phyloP scores from a whole-genome alignment of 2,329 filamentous ascomycete species.

The Plenodomus tracheiphilus region DNA sequence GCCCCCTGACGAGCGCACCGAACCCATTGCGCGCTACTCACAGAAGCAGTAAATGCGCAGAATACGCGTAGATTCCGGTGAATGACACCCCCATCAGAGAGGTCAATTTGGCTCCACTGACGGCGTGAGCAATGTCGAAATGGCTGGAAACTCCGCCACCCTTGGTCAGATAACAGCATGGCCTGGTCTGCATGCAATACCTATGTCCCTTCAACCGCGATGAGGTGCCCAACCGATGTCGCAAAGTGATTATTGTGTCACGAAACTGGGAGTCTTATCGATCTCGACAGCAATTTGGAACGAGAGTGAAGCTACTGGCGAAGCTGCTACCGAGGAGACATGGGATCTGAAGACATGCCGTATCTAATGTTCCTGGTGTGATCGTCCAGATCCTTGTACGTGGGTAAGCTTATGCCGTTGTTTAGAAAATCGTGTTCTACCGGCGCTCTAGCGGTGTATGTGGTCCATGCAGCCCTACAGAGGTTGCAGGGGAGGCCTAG shows the following conservation, averaged over 20 bases:
- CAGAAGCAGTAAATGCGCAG: neutral
- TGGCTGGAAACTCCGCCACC: neutral
- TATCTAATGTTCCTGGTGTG: conserved; percentile 1
- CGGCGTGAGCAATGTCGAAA: neutral
- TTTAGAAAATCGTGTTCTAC: conserved; percentile 7
- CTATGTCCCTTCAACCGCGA: neutral
- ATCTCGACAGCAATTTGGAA: too few relatives aligned
- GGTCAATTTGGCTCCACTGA: neutral
- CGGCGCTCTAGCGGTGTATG: conserved; percentile 30
- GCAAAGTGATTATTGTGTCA: neutral
- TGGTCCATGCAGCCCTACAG: conserved; percentile 32
- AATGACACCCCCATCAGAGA: neutral
- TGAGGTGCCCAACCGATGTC: neutral
- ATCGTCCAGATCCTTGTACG: conserved; percentile 15
- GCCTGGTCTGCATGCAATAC: too few relatives aligned
- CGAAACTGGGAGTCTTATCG: too few relatives aligned
- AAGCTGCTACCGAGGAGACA: neutral
- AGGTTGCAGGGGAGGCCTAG: conserved; percentile 13
- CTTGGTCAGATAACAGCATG: too few relatives aligned
- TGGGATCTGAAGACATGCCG: neutral
- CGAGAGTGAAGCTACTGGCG: neutral
- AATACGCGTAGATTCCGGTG: neutral
- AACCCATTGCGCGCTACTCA: neutral
- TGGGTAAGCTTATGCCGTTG: conserved; percentile 33
- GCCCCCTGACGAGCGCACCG: neutral